Evolutionary conservation across 305 asterid species (phyloP), one percentile per base, ranked within the genome.

Genomic region (Plantago coronopus): DNA sequence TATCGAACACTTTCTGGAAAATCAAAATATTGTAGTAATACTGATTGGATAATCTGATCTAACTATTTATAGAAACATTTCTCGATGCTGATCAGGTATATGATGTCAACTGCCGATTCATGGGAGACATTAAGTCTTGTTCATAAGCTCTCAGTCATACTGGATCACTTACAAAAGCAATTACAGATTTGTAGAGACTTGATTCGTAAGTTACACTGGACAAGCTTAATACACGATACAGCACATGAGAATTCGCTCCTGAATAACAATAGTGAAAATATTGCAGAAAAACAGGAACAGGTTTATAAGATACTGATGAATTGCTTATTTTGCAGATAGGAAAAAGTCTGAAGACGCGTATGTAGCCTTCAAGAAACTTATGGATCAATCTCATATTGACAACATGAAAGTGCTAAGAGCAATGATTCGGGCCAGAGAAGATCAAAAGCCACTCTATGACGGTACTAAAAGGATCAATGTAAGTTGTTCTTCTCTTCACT

Each of bases 111-210:
- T 37, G 67, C 89, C 1, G 94, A 79, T 76, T 62, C 89, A 0
- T 88, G 95, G 95, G 98, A 91, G 79, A 66, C 88, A 64, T 51
- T 70, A 22, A 82, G 82, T 47, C 73, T 91, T 75, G 79, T 79
- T 7, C 95, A 88, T 69, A 91, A 84, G 83, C 91, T 91, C 44
- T 75, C 77, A 0, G 86, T 81, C 66, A 82, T 86, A 63, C 47
- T 69, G 67, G 94, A 78, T 7, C 86, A 82, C 72, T 79, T 91
- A 27, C 78, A 72, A 22, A 63, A 43, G 47, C 86, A 81, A 61
- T 64, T 84, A 29, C 10, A 37, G 14, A 17, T 23, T 8, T 84
- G 87, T 48, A 51, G 50, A 57, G 82, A 66, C 49, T 68, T 70
- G 65, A 75, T 84, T 38, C 85, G 96, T 79, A 23, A 72, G 77